phyloP scores from a whole-genome alignment of 331 rosid species.

The Erythrophleum ivorense region DNA sequence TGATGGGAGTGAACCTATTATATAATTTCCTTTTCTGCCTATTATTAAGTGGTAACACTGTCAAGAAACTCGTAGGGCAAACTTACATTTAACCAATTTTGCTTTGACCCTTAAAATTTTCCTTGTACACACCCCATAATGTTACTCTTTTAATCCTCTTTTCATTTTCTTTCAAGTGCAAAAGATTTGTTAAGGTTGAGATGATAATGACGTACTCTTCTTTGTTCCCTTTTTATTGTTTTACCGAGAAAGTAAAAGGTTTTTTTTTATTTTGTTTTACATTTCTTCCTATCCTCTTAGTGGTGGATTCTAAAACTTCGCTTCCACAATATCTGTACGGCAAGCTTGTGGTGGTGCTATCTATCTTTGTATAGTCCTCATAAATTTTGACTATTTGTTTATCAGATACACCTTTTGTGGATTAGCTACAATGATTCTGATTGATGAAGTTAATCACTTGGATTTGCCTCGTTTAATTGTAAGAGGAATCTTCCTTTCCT shows the following conservation, averaged over 20 bases:
- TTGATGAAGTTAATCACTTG: slow-evolving; percentile 80
- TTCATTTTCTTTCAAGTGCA: not conserved
- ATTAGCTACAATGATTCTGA: slow-evolving; percentile 89
- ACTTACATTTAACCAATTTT: not conserved
- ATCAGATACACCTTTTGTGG: slow-evolving; percentile 94
- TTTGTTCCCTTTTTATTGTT: not conserved
- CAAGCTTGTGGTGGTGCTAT: not conserved
- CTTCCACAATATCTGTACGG: not conserved
- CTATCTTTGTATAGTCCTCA: slow-evolving; percentile 12
- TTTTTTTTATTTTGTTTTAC: not conserved
- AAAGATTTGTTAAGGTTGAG: not conserved
- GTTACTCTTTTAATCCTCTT: not conserved
- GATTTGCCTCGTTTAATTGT: slow-evolving; percentile 77
- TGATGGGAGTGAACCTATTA: not conserved
- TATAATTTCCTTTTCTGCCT: not conserved
- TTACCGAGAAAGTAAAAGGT: not conserved
- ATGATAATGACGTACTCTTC: not conserved
- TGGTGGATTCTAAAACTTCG: not conserved
- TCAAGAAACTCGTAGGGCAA: not conserved
- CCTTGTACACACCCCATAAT: not conserved
- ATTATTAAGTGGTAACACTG: not conserved
- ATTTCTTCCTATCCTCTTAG: not conserved
- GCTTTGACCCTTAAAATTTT: not conserved
- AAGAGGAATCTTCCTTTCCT: slow-evolving; percentile 50
- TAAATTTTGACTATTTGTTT: slow-evolving; percentile 33